Evolutionary conservation across 441 rosid genomes (phyloP).

Genomic region (Syzygium syzygioides): DNA sequence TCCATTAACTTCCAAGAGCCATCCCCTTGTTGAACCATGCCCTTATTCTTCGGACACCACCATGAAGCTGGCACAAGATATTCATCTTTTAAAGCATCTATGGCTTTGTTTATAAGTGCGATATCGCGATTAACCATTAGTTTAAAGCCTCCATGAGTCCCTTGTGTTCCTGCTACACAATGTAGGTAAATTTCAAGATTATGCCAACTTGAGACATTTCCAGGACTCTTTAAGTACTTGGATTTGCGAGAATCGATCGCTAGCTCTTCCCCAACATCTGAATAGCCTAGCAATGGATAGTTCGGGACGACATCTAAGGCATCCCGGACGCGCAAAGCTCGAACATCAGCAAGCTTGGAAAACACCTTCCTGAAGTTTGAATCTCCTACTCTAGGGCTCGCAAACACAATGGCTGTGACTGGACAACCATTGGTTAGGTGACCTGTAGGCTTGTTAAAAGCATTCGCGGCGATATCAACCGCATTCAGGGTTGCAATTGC

Average conservation of each 20-base stretch:
- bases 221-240: background rate
- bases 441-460: slow-evolving; percentile 16
- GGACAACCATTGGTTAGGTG: slow-evolving; percentile 2
- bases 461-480: slow-evolving; percentile 38
- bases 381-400: slow-evolving; percentile 32
- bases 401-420: slow-evolving; percentile 28
- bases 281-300: background rate
- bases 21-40: slow-evolving; percentile 64
- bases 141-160: background rate
- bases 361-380: slow-evolving; percentile 1
- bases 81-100: slow-evolving; percentile 23
- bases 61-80: slow-evolving; percentile 53
- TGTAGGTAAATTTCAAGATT: slow-evolving; percentile 12
- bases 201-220: background rate
- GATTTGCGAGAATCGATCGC: slow-evolving; percentile 12
- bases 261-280: slow-evolving; percentile 19
- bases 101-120: slow-evolving; percentile 2
- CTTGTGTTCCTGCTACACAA: slow-evolving; percentile 12
- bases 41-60: slow-evolving; percentile 60
- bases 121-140: slow-evolving; percentile 4
- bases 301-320: slow-evolving; percentile 10
- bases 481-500: slow-evolving; percentile 50
- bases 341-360: background rate
- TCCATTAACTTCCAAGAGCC: slow-evolving; percentile 86
- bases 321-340: slow-evolving; percentile 1